Evolutionary conservation across 768 basidiomycete species (phyloP).

Genomic region (Tephrocybe sp.): DNA sequence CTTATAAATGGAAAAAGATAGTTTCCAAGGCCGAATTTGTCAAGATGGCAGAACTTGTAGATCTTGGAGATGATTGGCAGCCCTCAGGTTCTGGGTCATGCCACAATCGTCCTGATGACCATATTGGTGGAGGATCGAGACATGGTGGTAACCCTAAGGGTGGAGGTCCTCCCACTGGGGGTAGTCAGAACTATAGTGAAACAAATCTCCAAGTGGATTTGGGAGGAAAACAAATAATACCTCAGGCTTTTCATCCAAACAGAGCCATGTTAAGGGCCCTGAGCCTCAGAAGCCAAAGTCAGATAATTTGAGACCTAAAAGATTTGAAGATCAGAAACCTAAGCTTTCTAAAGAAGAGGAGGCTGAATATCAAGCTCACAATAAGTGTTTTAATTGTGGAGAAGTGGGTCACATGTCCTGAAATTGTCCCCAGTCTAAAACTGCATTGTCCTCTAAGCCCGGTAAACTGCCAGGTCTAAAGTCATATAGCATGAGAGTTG

Average conservation of each 20-base stretch:
- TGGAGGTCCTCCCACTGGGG: neutral
- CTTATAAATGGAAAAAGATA: constrained; percentile 14
- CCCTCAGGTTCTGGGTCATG: too few species aligned
- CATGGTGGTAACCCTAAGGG: too few species aligned
- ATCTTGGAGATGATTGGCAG: neutral
- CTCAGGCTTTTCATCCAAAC: neutral
- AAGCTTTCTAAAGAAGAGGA: neutral
- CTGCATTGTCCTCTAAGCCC: neutral
- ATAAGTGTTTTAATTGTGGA: constrained; percentile 9
- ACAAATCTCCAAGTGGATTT: neutral
- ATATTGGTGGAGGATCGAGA: neutral
- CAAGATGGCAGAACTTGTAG: constrained; percentile 20
- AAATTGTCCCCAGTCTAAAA: neutral
- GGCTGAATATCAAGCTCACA: constrained; percentile 5
- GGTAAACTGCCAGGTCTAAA: neutral
- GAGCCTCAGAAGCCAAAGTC: neutral
- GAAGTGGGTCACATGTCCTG: constrained; percentile 6
- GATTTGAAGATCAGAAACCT: neutral
- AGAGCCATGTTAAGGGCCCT: neutral
- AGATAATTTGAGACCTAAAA: neutral
- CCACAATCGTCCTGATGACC: too few species aligned
- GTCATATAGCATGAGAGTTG: neutral
- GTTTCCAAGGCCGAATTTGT: neutral
- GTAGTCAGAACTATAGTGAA: neutral
- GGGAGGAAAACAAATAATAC: neutral